Evolutionary conservation across 2,329 filamentous ascomycete genomes (phyloP), one percentile per base, ranked within the genome.

Genomic region (Elsinoe perseae): DNA sequence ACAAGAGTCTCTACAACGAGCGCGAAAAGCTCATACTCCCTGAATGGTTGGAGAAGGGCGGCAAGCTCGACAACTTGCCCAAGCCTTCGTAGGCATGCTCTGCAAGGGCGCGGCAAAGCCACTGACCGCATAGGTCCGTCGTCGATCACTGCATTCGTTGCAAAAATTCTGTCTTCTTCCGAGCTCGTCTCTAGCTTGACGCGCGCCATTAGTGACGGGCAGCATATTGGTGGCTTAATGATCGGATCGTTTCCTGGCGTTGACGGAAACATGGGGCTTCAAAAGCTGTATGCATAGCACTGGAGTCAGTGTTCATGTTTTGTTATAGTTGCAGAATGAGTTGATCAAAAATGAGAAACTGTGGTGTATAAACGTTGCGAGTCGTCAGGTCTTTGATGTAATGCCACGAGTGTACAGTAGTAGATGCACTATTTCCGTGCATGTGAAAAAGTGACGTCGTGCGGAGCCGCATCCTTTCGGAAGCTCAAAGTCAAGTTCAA

Each of bases 1-100:
- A 97, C 77, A 93, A 93, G 68, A 84, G 87, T 66, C 78, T 98
- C 50, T 92, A 91, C 68, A 77, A 79, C 16, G 84, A 86, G 50
- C 82, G 84, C 52, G 84, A 92, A 56, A 78, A 81, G 60, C 74
- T 98, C 58, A 82, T 96, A 64, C 83, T 86, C 63, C 76, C 82
- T 53, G 82, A 86, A 59, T 92, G 89, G 83, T 78, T 92, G 55
- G 78, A 80, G 56, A 82, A 84, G 58, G 86, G 86, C 57, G 87
- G 84, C 34, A 84, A 84, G 62, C 78, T 88, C 70, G 81, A 81
- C 42, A 85, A 83, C 62, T 78, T 95, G 56, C 89, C 89, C 52
- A 63, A 66, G 61, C 68, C 68, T 18, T 59, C 64, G 50, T 52
- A 38, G 32, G 28, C 48, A 21, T n/a, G 25, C 28, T 23, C 16